These are phyloP conservation scores for Spirogloea muscicola DNA, from an alignment of 139 green algal species.

Conservation along the genomic window DNA sequence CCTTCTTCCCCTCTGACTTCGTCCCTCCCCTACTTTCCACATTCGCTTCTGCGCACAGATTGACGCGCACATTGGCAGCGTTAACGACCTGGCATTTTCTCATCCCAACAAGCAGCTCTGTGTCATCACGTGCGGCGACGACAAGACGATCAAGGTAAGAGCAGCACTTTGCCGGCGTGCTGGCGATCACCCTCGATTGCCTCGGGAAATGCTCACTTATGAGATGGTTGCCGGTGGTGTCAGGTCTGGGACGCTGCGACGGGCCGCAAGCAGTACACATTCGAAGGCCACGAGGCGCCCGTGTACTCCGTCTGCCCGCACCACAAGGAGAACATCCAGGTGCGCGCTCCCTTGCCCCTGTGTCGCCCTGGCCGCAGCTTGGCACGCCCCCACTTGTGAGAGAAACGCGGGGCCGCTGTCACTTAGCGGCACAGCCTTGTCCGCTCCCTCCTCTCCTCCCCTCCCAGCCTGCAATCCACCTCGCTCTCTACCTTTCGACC, in stretches of 20 bases:
- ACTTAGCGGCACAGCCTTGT: no score
- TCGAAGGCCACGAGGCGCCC: slow-evolving; percentile 47
- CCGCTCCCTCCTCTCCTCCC: no score
- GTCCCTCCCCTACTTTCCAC: no score
- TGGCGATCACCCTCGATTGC: not conserved
- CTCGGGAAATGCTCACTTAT: not conserved
- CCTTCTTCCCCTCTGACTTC: no score
- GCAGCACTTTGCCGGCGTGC: no score
- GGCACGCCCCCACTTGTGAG: no score
- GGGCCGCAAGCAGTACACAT: slow-evolving; percentile 34
- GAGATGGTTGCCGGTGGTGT: not conserved
- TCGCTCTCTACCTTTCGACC: no score
- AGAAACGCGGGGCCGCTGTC: no score
- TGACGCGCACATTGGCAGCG: slow-evolving; percentile 40
- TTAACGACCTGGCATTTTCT: slow-evolving; percentile 50
- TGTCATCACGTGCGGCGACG: slow-evolving; percentile 51
- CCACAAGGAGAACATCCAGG: slow-evolving; percentile 52
- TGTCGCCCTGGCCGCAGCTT: no score
- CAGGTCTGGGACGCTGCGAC: slow-evolving; percentile 43
- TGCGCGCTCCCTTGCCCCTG: slow-evolving; percentile 3
- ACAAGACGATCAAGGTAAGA: slow-evolving; percentile 50
- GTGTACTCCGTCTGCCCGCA: slow-evolving; percentile 52
- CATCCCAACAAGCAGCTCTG: slow-evolving; percentile 42
- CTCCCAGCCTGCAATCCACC: no score
- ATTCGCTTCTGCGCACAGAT: no score